Evolutionary conservation across 768 basidiomycete species (phyloP).

Genomic region (Tulasnella calospora): DNA sequence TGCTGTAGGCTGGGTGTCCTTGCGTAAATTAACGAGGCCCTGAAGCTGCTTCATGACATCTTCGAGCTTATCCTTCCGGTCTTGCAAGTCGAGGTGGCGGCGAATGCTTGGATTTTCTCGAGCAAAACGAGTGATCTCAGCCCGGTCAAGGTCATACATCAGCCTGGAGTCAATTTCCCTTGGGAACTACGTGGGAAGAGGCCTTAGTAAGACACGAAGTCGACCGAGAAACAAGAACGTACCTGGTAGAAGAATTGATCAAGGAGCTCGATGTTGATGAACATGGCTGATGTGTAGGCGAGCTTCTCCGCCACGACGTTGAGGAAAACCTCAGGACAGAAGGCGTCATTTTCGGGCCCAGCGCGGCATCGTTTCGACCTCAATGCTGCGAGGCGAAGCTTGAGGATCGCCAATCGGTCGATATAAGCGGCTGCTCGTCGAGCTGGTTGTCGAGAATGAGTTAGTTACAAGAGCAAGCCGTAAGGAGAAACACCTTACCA

Average conservation of each 20-base stretch:
- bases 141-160: slow-evolving; percentile 86
- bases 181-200: slow-evolving; percentile 62
- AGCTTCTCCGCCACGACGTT: slow-evolving; percentile 96
- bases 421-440: slow-evolving; percentile 87
- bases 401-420: slow-evolving; percentile 76
- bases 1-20: slow-evolving; percentile 69
- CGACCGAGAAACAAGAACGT: slow-evolving; percentile 30
- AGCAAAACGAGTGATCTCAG: slow-evolving; percentile 86
- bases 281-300: slow-evolving; percentile 93
- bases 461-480: slow-evolving; percentile 1
- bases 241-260: slow-evolving; percentile 99
- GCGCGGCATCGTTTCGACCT: slow-evolving; percentile 83
- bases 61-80: slow-evolving; percentile 95
- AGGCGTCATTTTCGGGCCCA: slow-evolving; percentile 79
- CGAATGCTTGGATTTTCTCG: slow-evolving; percentile 89
- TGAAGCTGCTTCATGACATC: slow-evolving; percentile 97
- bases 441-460: slow-evolving; percentile 46
- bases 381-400: slow-evolving; percentile 77
- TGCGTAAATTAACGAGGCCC: slow-evolving; percentile 78
- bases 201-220: not conserved
- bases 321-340: slow-evolving; percentile 96
- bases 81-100: slow-evolving; percentile 87
- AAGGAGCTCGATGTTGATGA: slow-evolving; percentile 96
- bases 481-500: slow-evolving; percentile 49
- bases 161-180: slow-evolving; percentile 93